Conservation (phyloP, 371 early-diverging fungal species). For the Mortierella sp. region DNA sequence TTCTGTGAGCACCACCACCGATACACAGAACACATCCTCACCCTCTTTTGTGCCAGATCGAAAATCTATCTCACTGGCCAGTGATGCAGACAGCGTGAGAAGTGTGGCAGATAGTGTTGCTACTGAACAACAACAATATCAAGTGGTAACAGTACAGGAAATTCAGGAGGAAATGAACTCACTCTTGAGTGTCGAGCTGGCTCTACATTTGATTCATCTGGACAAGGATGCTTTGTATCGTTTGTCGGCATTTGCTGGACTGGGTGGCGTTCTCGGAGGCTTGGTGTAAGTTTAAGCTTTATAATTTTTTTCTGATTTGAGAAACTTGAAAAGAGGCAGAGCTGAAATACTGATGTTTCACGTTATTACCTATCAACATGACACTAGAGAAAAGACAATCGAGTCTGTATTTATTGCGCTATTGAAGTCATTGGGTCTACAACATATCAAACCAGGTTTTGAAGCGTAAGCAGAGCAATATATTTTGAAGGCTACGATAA, state of each 20-base stretch:
- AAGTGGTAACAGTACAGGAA: constrained; percentile 30
- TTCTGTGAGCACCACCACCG: constrained; percentile 5
- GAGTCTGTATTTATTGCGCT: constrained; percentile 76
- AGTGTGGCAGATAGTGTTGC: constrained; percentile 30
- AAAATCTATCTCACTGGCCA: constrained; percentile 34
- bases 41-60: constrained; percentile 36
- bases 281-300: constrained; percentile 32
- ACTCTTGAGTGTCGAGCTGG: constrained; percentile 82
- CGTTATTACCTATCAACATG: neutral
- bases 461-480: constrained; percentile 58
- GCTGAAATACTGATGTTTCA: neutral
- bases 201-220: constrained; percentile 81
- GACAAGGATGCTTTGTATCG: constrained; percentile 86
- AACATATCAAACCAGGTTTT: constrained; percentile 81
- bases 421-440: constrained; percentile 70
- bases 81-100: constrained; percentile 41
- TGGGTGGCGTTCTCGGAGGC: constrained; percentile 52
- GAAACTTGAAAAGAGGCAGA: neutral
- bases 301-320: neutral
- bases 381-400: constrained; percentile 63
- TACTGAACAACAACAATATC: constrained; percentile 18
- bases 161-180: constrained; percentile 69
- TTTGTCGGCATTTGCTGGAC: constrained; percentile 69
- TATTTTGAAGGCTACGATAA: too few species aligned
- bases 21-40: neutral